These are phyloP conservation scores for Sungouiozyma ichnusensis DNA, from an alignment of 805 yeast species.

Conservation along the genomic window DNA sequence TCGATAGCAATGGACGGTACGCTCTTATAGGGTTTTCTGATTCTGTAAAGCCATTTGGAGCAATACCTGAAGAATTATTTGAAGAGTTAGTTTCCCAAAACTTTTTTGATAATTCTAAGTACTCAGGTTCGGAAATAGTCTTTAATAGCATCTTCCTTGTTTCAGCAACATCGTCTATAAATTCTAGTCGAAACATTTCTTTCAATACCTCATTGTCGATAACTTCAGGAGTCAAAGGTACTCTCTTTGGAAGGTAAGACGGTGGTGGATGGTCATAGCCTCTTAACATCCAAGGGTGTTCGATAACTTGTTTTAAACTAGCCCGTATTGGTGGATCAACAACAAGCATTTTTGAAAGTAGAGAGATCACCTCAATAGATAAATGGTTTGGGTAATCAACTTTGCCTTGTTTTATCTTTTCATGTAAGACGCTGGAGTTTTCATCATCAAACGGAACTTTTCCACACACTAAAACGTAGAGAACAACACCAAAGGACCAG, in stretches of 20 bases:
- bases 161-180: conserved; percentile 54
- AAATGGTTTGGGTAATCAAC: conserved; percentile 85
- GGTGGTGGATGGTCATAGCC: conserved; percentile 67
- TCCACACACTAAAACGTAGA: conserved; percentile 92
- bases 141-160: conserved; percentile 45
- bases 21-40: conserved; percentile 70
- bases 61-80: conserved; percentile 3
- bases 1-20: conserved; percentile 79
- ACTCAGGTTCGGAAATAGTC: conserved; percentile 54
- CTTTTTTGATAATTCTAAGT: conserved; percentile 28
- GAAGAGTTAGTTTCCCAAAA: conserved; percentile 20
- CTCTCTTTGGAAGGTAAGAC: conserved; percentile 64
- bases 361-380: conserved; percentile 67
- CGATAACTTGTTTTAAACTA: conserved; percentile 60
- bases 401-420: conserved; percentile 82
- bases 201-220: conserved; percentile 47
- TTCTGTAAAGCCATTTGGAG: conserved; percentile 2
- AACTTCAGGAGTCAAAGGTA: conserved; percentile 43
- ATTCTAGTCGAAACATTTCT: conserved; percentile 69
- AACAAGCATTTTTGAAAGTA: conserved; percentile 80
- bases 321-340: conserved; percentile 83
- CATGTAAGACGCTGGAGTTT: conserved; percentile 82
- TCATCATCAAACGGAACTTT: conserved; percentile 97
- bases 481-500: conserved; percentile 96
- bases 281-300: conserved; percentile 90